Evolutionary conservation across 257 asterid genomes (phyloP).

Genomic region (Solanum chaucha): DNA sequence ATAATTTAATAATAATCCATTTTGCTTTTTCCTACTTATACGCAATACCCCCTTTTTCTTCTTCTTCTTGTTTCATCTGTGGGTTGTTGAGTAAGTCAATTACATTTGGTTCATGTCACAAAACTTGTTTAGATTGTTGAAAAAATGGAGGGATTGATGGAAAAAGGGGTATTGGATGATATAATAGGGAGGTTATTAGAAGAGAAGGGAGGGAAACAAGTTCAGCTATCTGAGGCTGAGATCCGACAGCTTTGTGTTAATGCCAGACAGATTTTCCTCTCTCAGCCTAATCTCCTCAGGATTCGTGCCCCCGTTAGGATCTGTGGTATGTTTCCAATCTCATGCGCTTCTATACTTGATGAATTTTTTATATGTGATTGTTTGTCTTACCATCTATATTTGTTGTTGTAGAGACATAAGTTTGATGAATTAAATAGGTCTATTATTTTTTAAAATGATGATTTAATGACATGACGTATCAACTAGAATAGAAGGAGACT

Average conservation of each 20-base stretch:
- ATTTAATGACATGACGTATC: no score
- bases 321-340: slow-evolving; percentile 36
- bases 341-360: no score
- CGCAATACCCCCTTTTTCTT: not conserved
- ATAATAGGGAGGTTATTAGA: slow-evolving; percentile 63
- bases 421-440: no score
- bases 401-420: no score
- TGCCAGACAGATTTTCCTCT: slow-evolving; percentile 69
- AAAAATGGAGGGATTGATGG: slow-evolving; percentile 88
- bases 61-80: no score
- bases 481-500: no score
- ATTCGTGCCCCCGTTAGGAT: slow-evolving; percentile 72
- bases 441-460: no score
- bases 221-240: slow-evolving; percentile 89
- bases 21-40: not conserved
- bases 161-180: slow-evolving; percentile 65
- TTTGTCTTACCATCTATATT: no score
- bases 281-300: slow-evolving; percentile 67
- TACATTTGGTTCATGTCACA: not conserved
- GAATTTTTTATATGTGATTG: no score
- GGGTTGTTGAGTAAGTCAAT: not conserved
- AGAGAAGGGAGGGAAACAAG: slow-evolving; percentile 90
- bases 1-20: not conserved
- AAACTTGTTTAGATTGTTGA: slow-evolving; percentile 1
- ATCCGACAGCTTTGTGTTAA: slow-evolving; percentile 89